Evolutionary conservation across 257 asterid genomes (phyloP), one percentile per base, ranked within the genome.

Genomic region (Haberlea rhodopensis): DNA sequence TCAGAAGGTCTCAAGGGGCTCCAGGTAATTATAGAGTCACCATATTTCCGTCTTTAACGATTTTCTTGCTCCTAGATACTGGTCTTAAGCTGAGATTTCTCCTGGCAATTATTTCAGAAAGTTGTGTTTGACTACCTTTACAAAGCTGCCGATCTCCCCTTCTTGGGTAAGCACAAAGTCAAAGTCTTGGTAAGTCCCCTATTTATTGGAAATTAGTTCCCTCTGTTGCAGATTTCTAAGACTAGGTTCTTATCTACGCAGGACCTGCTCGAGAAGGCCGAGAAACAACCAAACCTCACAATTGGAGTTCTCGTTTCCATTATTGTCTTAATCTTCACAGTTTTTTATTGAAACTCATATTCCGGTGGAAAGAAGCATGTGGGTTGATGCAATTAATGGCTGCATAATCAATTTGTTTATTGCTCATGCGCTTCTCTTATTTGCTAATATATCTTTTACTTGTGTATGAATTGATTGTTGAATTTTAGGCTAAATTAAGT

Each of bases 181-280:
- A 90, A 90, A 76, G 74, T 94, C 52, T 37, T 85, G 89, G 99
- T 87, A 68, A 78, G 91, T 75, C 34, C 43, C 6, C 53, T 5
- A 37, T 58, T 34, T 51, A 46, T 23, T 45, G 21, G 18, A 16
- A 28, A 49, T 34, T 25, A 9, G 16, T 8, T 11, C 20, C 2
- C 5, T 27, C 34, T 32, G 32, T 68, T 6, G n/a, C 21, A 18
- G 51, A 43, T 29, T 19, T 32, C 75, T 70, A 25, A 73, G 23
- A 26, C 55, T 18, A 21, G 16, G 7, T 23, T 52, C 24, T 15
- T 64, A 1, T 18, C 11, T 19, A 69, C 71, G 67, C 80, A 91
- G 98, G 97, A 89, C 60, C 76, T 89, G 18, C 81, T 91, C n/a
- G 89, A 82, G 60, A 87, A 94, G 75, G 99, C 99, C 5, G 99